Base-by-base conservation (phyloP, 1,139 yeast genomes). In the Pichia sp. region DNA sequence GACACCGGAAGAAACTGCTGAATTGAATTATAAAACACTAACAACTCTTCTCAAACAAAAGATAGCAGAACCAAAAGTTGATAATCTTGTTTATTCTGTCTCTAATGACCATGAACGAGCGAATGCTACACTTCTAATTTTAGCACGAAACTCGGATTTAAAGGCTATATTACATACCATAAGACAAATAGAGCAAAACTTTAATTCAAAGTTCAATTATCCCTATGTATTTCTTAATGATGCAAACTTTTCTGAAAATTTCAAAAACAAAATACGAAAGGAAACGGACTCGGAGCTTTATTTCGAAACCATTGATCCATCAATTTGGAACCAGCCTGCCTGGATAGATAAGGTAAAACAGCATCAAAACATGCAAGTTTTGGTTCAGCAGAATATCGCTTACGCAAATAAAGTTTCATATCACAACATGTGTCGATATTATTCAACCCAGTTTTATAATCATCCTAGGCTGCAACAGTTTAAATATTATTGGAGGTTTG, bases 171-270 rank as follows among this genome's bases (percentile, higher is more conserved):
- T 73, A 0, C 52, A 54, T 11, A 72, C 93, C 2, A 75, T 85
- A 41, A 55, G 58, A 37, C 71, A 70, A 50, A 71, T 85, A 30
- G 94, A 85, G 54, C 59, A 59, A 22, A 69, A 67, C 4, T 85
- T 86, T 64, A 86, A 86, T 56, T 50, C 61, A 23, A 79, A 82
- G 55, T 85, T 77, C 59, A 69, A 72, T 39, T 85, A 85, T 55
- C 94, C 95, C 0, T 84, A 85, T 67, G 83, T 85, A 1, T 84
- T 85, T 53, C 58, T 85, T 39, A 85, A 84, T 56, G 93, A 85
- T 54, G 68, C 66, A 43, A 78, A 77, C 8, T 85, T 85, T 56
- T 65, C 75, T 1, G 72, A 74, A 0, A 60, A 60, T 31, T 84
- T 84, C 62, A 82, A 69, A 52, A 49, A 56, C 3, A 54, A 53